phyloP scores from a whole-genome alignment of 805 yeast genomes.

The Candida vartiovaarae region DNA sequence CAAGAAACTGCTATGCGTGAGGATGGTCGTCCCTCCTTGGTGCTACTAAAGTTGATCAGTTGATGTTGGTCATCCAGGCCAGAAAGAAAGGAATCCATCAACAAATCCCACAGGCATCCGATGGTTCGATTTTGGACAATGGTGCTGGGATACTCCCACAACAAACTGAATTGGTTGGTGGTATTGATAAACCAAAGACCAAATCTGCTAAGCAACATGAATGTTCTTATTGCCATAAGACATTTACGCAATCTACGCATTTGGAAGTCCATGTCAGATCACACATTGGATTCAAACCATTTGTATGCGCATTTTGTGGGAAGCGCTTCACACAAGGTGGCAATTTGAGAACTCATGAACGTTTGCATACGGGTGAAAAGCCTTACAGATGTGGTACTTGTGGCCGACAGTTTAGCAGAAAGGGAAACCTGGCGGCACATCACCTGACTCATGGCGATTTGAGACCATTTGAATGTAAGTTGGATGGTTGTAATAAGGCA shows the following conservation, averaged over 20 bases:
- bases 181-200: slow-evolving; percentile 57
- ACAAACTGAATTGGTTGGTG: slow-evolving; percentile 66
- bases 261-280: slow-evolving; percentile 83
- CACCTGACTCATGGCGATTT: slow-evolving; percentile 70
- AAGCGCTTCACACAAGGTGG: slow-evolving; percentile 89
- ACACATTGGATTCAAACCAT: slow-evolving; percentile 83
- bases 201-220: slow-evolving; percentile 49
- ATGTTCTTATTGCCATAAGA: slow-evolving; percentile 72
- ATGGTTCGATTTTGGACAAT: slow-evolving; percentile 60
- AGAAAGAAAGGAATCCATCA: slow-evolving; percentile 70
- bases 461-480: slow-evolving; percentile 71
- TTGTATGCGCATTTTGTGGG: slow-evolving; percentile 69
- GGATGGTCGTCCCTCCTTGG: slow-evolving; percentile 66
- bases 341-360: slow-evolving; percentile 73
- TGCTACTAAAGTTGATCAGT: slow-evolving; percentile 83
- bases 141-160: slow-evolving; percentile 46
- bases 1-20: slow-evolving; percentile 43
- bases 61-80: slow-evolving; percentile 88
- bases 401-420: slow-evolving; percentile 71
- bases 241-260: slow-evolving; percentile 86
- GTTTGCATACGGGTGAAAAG: slow-evolving; percentile 88
- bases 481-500: slow-evolving; percentile 75
- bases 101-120: slow-evolving; percentile 55
- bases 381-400: slow-evolving; percentile 81
- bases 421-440: slow-evolving; percentile 91